Base-by-base conservation (phyloP, 805 yeast genomes). In the Lachancea thermotolerans region DNA sequence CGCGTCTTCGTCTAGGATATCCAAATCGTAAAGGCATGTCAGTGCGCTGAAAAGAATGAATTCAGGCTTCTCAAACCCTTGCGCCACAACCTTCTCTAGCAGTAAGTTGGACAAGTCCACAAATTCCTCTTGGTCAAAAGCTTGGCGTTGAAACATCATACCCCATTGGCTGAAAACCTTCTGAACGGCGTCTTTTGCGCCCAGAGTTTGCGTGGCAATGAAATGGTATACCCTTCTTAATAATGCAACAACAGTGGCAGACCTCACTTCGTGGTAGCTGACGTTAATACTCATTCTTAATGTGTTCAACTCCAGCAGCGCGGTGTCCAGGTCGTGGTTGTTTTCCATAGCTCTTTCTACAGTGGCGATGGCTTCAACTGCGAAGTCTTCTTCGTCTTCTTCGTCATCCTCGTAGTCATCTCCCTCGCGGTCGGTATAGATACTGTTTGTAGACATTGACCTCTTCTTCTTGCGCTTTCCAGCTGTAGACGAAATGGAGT, bases 251-350 rank as follows among this genome's bases (percentile, higher is more conserved):
- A 80, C 70, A 0, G 96, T 87, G 4, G 95, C 95, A 28, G 70
- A 66, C 60, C 97, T 78, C 11, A 93, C 97, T 59, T 90, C 96
- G 57, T 87, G 95, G 65, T 93, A 91, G 0, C 93, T 77, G 14
- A 89, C 99, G 62, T 93, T 88, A 93, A 90, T 85, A 57, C 96
- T 87, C 99, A 93, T 91, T 68, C 98, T 77, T 59, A 93, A 73
- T 0, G 99, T 93, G 62, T 91, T 91, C 57, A 93, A 75, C 68
- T 93, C 99, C 48, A 93, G 70, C 51, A 88, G 68, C 0, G 99
- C 97, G 11, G 96, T 90, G 61, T 91, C 97, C 49, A 88, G 73
- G 57, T 86, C 95, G 65, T 93, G 99, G 63, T 88, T 85, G 58
- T 90, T 83, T 54, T 85, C 91, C 65, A 93, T 76, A 1, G 99